These are phyloP conservation scores for Mycoemilia scoparia DNA, from an alignment of 192 early-diverging fungal genomes.

Conservation along the genomic window DNA sequence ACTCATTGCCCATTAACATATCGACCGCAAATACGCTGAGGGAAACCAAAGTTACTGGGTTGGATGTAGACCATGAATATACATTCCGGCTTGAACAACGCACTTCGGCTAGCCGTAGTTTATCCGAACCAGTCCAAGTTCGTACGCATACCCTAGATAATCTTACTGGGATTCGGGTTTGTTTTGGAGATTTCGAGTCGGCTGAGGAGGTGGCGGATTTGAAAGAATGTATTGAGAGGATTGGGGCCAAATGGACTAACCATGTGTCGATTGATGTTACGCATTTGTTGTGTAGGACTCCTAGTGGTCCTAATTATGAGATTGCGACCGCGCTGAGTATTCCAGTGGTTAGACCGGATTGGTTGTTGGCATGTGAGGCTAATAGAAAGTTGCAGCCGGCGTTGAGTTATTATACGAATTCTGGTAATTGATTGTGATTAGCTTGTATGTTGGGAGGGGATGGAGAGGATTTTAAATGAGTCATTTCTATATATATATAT, in stretches of 20 bases:
- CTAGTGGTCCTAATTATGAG: conserved; percentile 73
- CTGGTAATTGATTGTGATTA: too few relatives aligned
- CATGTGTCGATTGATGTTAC: conserved; percentile 74
- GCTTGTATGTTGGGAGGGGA: too few relatives aligned
- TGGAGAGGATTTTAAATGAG: too few relatives aligned
- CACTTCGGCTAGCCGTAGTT: conserved; percentile 75
- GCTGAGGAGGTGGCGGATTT: conserved; percentile 56
- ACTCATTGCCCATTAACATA: conserved; percentile 28
- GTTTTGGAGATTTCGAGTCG: conserved; percentile 79
- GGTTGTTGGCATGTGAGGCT: conserved; percentile 78
- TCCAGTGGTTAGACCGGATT: conserved; percentile 89
- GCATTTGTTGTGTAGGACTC: conserved; percentile 73
- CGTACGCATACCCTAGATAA: conserved; percentile 91
- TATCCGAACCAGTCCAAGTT: conserved; percentile 54
- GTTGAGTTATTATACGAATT: conserved; percentile 1
- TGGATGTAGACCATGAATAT: conserved; percentile 83
- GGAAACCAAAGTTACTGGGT: conserved; percentile 63
- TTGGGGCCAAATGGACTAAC: conserved; percentile 78
- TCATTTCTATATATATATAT: too few relatives aligned
- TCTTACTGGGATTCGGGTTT: conserved; percentile 88
- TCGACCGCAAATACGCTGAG: conserved; percentile 8
- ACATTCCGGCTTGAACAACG: conserved; percentile 74
- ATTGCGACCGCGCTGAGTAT: conserved; percentile 76
- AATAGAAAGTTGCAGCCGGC: conserved; percentile 74
- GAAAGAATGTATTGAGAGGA: conserved; percentile 53